Conservation (phyloP, 2,329 filamentous ascomycete species). For the Grosmannia clavigera region DNA sequence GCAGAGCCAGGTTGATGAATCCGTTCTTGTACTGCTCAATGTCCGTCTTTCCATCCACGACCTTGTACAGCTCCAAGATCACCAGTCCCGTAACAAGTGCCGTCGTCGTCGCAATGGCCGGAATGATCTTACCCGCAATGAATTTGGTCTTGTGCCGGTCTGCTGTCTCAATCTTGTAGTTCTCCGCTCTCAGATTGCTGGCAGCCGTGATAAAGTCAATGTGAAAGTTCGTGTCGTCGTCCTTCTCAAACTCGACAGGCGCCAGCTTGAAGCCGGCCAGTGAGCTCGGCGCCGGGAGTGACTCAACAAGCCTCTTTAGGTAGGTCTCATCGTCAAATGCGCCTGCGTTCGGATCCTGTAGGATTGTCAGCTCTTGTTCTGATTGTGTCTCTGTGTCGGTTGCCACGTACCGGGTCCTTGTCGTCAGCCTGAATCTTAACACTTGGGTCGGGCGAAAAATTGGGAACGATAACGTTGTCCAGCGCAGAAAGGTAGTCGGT, state of each 20-base stretch:
- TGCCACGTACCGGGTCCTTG: slow-evolving; percentile 60
- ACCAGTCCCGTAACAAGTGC: slow-evolving; percentile 91
- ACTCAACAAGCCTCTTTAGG: slow-evolving; percentile 56
- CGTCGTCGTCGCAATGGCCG: slow-evolving; percentile 94
- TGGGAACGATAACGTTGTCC: slow-evolving; percentile 87
- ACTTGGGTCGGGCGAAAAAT: slow-evolving; percentile 78
- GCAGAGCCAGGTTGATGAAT: slow-evolving; percentile 89
- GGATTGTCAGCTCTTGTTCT: slow-evolving; percentile 12
- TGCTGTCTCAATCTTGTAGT: slow-evolving; percentile 90
- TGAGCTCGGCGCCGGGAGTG: slow-evolving; percentile 65
- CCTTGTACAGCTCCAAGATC: slow-evolving; percentile 87
- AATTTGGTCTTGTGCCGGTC: slow-evolving; percentile 99
- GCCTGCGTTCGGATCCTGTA: slow-evolving; percentile 65
- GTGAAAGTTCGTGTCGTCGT: slow-evolving; percentile 94
- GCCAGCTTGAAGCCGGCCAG: slow-evolving; percentile 80
- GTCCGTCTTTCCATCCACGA: slow-evolving; percentile 90
- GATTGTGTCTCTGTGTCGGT: neutral
- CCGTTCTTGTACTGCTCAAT: slow-evolving; percentile 99
- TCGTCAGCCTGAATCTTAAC: slow-evolving; percentile 97
- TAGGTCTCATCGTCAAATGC: slow-evolving; percentile 61
- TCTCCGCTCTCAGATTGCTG: slow-evolving; percentile 91
- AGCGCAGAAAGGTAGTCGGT: slow-evolving; percentile 67
- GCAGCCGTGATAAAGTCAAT: slow-evolving; percentile 98
- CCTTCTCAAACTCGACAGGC: slow-evolving; percentile 93
- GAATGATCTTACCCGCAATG: slow-evolving; percentile 98